phyloP scores from a whole-genome alignment of 139 green algal species.

The Tetraselmis chui region DNA sequence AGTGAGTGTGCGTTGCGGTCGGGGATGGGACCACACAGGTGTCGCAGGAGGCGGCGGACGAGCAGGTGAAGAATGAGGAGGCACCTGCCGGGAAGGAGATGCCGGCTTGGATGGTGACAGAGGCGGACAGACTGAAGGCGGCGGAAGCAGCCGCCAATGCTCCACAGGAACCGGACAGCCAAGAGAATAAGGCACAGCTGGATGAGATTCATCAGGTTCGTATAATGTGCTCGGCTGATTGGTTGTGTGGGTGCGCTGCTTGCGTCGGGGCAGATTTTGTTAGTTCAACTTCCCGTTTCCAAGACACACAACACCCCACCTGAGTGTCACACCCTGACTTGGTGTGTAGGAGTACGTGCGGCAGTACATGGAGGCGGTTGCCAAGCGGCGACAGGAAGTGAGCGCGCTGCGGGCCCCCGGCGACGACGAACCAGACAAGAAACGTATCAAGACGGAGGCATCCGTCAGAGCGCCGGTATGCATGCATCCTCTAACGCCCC shows the following conservation, averaged over 20 bases:
- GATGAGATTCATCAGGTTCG: background rate
- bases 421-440: background rate
- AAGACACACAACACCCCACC: too few relatives aligned
- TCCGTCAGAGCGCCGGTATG: background rate
- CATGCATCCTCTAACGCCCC: too few relatives aligned
- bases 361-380: background rate
- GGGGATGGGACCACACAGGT: too few relatives aligned
- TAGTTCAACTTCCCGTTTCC: too few relatives aligned
- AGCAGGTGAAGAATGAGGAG: background rate
- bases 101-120: background rate
- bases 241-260: too few relatives aligned
- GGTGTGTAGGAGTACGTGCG: background rate
- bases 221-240: too few relatives aligned
- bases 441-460: background rate
- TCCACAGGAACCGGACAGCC: background rate
- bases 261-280: too few relatives aligned
- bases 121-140: background rate
- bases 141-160: background rate
- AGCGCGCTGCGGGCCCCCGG: background rate
- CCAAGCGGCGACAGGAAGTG: background rate
- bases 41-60: background rate
- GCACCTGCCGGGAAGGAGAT: background rate
- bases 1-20: too few relatives aligned
- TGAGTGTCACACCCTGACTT: background rate
- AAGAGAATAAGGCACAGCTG: background rate